Evolutionary conservation across 1,284 basidiomycete species (phyloP).

Genomic region (Xerocomus minutiporus): DNA sequence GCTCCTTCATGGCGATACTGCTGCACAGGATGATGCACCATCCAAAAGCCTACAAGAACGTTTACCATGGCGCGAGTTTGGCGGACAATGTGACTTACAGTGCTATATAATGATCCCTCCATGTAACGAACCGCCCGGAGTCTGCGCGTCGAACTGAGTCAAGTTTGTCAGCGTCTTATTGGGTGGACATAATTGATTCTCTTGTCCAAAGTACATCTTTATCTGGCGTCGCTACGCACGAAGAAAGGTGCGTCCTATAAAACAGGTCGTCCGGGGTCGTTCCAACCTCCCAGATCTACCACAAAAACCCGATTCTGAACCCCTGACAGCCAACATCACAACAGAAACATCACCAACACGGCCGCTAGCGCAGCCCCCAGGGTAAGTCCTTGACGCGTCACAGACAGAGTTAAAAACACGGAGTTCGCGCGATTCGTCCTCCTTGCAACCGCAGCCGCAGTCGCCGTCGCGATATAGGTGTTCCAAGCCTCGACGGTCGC

Average conservation of each 20-base stretch:
- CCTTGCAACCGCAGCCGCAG: conserved; percentile 2
- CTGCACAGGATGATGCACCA: too few species aligned
- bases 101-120: too few species aligned
- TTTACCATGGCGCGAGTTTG: neutral
- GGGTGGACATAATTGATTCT: neutral
- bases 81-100: too few species aligned
- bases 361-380: too few species aligned
- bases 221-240: neutral
- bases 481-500: conserved; percentile 57
- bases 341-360: neutral
- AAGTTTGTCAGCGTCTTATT: too few species aligned
- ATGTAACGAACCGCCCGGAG: too few species aligned
- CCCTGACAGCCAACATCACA: neutral
- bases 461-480: conserved; percentile 35
- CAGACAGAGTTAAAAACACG: too few species aligned
- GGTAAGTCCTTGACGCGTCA: neutral
- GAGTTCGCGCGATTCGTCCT: neutral
- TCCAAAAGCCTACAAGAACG: too few species aligned
- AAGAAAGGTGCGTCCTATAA: neutral
- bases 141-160: too few species aligned
- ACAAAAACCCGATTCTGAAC: neutral
- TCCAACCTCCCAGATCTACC: neutral
- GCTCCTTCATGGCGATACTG: too few species aligned
- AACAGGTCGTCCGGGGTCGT: neutral
- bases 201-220: neutral